Conservation (phyloP, 169 alveolate genomes). For the Cryptosporidium tyzzeri region DNA sequence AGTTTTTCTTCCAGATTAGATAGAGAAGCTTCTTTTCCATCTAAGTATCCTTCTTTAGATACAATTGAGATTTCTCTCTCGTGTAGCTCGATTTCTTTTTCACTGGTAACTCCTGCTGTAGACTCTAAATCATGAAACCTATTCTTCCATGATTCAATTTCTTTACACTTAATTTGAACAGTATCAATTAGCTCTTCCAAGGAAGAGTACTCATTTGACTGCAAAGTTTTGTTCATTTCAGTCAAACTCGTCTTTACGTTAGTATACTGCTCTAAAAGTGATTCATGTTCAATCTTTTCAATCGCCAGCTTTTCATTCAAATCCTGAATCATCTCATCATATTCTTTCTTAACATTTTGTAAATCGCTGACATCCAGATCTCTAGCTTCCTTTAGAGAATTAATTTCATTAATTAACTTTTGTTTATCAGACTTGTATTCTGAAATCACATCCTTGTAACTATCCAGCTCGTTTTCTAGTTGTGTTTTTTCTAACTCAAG, state of each 20-base stretch:
- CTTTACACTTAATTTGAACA: constrained; percentile 12
- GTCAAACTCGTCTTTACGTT: background rate
- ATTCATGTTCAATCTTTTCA: constrained; percentile 46
- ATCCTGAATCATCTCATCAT: constrained; percentile 41
- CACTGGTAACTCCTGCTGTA: constrained; percentile 15
- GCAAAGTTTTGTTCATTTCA: background rate
- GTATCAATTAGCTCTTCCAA: constrained; percentile 29
- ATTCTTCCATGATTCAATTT: constrained; percentile 5
- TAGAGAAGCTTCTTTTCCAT: constrained; percentile 16
- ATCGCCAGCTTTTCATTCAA: constrained; percentile 35
- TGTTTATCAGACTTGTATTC: constrained; percentile 41
- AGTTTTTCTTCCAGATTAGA: constrained; percentile 30
- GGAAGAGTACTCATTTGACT: constrained; percentile 24
- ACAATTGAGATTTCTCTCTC: constrained; percentile 44
- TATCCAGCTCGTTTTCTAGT: constrained; percentile 25
- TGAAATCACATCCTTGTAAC: constrained; percentile 21
- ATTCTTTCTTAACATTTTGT: constrained; percentile 10
- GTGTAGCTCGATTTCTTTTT: constrained; percentile 23
- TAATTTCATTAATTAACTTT: constrained; percentile 14
- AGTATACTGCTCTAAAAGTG: constrained; percentile 32
- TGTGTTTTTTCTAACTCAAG: constrained; percentile 13
- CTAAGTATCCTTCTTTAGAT: constrained; percentile 16
- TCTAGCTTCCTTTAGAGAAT: constrained; percentile 11
- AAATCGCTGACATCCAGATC: background rate
- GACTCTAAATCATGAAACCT: constrained; percentile 15